Percentiles rank a stretch among this genome's conserved stretches.
Evolutionary conservation across 2,329 filamentous ascomycete species (phyloP).

Genomic region (Ceratocystis eucalypticola): DNA sequence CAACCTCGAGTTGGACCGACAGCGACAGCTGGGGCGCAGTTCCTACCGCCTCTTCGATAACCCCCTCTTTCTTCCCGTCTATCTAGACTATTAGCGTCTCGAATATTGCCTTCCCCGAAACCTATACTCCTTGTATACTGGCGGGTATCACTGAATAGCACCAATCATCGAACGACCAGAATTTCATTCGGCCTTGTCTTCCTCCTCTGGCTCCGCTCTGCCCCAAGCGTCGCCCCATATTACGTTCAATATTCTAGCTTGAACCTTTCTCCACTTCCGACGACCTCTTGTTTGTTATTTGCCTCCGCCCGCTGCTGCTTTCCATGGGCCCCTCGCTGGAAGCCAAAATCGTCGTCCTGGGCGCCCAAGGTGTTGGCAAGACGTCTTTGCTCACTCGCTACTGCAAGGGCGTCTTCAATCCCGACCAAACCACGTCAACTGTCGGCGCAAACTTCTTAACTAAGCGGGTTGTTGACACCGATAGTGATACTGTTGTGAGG

Average conservation of each 20-base stretch:
- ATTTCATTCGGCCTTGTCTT: background rate
- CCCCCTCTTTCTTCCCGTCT: background rate
- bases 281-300: background rate
- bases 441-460: conserved; percentile 69
- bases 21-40: too few species aligned
- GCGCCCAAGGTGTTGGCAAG: conserved; percentile 67
- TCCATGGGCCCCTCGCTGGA: conserved; percentile 49
- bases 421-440: conserved; percentile 52
- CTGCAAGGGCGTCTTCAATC: conserved; percentile 57
- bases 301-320: background rate
- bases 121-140: too few species aligned
- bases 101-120: too few species aligned
- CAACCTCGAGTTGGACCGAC: too few species aligned
- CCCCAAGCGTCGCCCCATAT: background rate
- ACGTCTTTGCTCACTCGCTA: conserved; percentile 66
- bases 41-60: too few species aligned
- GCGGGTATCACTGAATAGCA: too few species aligned
- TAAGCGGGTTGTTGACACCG: conserved; percentile 66
- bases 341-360: conserved; percentile 70
- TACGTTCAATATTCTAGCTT: background rate
- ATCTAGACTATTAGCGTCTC: too few species aligned
- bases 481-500: conserved; percentile 76
- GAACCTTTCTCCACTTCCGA: background rate
- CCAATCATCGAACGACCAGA: too few species aligned
- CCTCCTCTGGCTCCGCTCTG: background rate